Percentiles rank a stretch among this genome's conserved stretches.
These are phyloP conservation scores for Candida tunisiensis DNA, from an alignment of 1,139 yeast species.

Conservation along the genomic window DNA sequence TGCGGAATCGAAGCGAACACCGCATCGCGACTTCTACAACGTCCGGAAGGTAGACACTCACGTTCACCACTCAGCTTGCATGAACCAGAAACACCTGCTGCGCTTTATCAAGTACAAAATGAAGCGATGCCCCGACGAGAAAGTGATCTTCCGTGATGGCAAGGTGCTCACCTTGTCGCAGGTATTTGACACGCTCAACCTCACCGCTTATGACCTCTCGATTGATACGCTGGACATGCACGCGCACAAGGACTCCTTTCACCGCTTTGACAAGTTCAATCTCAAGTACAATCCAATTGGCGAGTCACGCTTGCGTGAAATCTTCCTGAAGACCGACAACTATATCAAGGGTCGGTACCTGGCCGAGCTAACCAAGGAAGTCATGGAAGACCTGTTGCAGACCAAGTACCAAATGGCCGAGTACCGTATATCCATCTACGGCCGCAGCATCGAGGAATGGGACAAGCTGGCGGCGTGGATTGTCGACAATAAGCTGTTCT, in stretches of 20 bases:
- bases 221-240: slow-evolving; percentile 98
- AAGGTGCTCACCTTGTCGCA: slow-evolving; percentile 70
- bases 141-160: slow-evolving; percentile 88
- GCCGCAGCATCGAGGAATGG: slow-evolving; percentile 85
- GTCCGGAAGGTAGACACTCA: slow-evolving; percentile 98
- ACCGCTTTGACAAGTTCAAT: slow-evolving; percentile 93
- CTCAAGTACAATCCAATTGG: slow-evolving; percentile 97
- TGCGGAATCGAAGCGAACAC: slow-evolving; percentile 65
- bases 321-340: slow-evolving; percentile 89
- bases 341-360: slow-evolving; percentile 75
- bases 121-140: slow-evolving; percentile 66
- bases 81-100: slow-evolving; percentile 93
- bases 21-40: slow-evolving; percentile 95
- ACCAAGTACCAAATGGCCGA: slow-evolving; percentile 97
- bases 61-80: slow-evolving; percentile 97
- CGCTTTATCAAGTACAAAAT: slow-evolving; percentile 88
- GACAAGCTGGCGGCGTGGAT: slow-evolving; percentile 92
- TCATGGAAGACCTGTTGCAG: slow-evolving; percentile 77
- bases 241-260: slow-evolving; percentile 96
- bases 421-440: slow-evolving; percentile 86
- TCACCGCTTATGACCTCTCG: slow-evolving; percentile 87
- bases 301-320: slow-evolving; percentile 90
- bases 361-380: slow-evolving; percentile 89
- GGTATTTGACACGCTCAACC: slow-evolving; percentile 77
- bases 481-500: slow-evolving; percentile 75